Percentiles rank a stretch among this genome's conserved stretches.
Evolutionary conservation across 495 filamentous ascomycete genomes (phyloP).

Genomic region (Peziza echinospora): DNA sequence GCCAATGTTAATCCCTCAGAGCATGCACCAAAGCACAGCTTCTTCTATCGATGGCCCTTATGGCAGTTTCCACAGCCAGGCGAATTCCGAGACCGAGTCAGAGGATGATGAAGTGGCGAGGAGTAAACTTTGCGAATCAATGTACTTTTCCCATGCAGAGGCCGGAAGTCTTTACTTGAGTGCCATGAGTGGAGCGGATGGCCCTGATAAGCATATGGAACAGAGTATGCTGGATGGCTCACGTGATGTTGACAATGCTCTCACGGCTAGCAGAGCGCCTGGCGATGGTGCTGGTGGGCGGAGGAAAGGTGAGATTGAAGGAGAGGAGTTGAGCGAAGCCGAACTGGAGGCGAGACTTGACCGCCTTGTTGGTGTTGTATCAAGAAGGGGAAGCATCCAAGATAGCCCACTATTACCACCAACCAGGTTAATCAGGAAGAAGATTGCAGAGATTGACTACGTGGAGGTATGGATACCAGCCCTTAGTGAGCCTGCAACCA

Average conservation of each 20-base stretch:
- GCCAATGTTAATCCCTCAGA: no score
- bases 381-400: not conserved
- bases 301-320: conserved; percentile 7
- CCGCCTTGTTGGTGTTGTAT: conserved; percentile 2
- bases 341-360: conserved; percentile 12
- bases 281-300: conserved; percentile 3
- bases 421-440: conserved; percentile 14
- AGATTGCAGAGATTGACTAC: conserved; percentile 19
- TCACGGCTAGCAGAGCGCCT: not conserved
- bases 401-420: not conserved
- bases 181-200: conserved; percentile 30
- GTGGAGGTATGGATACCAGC: conserved; percentile 19
- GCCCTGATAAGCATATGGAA: no score
- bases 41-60: no score
- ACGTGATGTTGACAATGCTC: conserved; percentile 3
- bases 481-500: conserved; percentile 1
- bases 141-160: conserved; percentile 70
- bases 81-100: conserved; percentile 21
- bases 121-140: conserved; percentile 34
- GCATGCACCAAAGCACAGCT: no score
- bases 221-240: conserved; percentile 1
- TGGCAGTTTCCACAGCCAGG: conserved; percentile 19
- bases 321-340: conserved; percentile 16
- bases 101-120: conserved; percentile 22
- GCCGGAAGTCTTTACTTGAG: conserved; percentile 95